Evolutionary conservation across 768 basidiomycete species (phyloP).

Genomic region (Kondoa malvinella): DNA sequence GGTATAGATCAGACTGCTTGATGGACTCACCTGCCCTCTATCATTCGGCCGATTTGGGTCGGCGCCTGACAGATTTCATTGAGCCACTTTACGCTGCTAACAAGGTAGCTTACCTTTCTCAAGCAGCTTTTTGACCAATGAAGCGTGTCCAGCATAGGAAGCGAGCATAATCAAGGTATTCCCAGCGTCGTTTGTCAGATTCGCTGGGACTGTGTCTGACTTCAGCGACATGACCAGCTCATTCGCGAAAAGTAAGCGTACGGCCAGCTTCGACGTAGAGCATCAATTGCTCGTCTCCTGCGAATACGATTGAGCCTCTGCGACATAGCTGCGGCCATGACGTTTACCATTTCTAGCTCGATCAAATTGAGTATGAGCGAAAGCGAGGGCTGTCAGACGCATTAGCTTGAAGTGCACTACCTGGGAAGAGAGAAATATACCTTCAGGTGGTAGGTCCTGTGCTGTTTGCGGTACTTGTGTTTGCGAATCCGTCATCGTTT

Average conservation of each 20-base stretch:
- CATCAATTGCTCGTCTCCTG: not conserved
- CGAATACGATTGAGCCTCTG: slow-evolving; percentile 3
- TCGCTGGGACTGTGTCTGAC: not conserved
- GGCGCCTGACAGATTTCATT: not conserved
- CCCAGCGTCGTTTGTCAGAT: not conserved
- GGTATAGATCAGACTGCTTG: too few species aligned
- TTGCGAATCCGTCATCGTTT: too few species aligned
- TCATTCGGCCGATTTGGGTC: not conserved
- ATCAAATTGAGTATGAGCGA: not conserved
- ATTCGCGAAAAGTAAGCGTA: not conserved
- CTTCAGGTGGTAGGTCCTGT: too few species aligned
- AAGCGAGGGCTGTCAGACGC: not conserved
- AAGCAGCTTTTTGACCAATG: not conserved
- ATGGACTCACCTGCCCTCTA: not conserved
- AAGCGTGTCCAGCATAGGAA: not conserved
- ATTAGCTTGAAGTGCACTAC: too few species aligned
- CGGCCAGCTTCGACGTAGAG: not conserved
- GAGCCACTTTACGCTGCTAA: not conserved
- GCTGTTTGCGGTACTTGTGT: too few species aligned
- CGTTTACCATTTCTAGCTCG: not conserved
- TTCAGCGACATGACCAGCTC: not conserved
- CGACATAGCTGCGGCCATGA: not conserved
- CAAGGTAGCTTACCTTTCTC: not conserved
- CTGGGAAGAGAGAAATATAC: too few species aligned
- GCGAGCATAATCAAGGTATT: not conserved